Evolutionary conservation across 2,329 filamentous ascomycete genomes (phyloP), one percentile per base, ranked within the genome.

Genomic region (Truncatella angustata): DNA sequence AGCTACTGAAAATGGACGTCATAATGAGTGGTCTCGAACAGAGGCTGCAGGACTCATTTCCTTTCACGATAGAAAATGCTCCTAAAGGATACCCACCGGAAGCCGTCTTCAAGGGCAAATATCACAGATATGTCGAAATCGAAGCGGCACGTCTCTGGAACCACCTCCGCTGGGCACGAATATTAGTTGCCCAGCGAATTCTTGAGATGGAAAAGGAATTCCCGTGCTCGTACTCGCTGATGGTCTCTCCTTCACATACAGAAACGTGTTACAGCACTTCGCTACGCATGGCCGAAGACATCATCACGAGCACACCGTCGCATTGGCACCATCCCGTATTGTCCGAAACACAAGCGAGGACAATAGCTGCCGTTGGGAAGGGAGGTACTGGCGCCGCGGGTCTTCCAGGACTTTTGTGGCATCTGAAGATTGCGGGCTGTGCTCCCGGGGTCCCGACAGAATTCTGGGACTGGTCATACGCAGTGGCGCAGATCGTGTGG

Each of bases 81-180:
- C 37, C 49, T 18, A 35, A 59, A 4, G 54, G 62, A 7, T 62
- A 70, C 4, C 72, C 75, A 1, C 55, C 70, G 0, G 66, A 69
- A 1, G 73, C 73, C 10, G 70, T 80, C 49, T 83, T 81, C 54
- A 71, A 74, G 16, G 73, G 75, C 11, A 70, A 73, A 50, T 85
- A 81, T 59, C 81, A 86, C 60, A 63, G 73, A 20, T 86, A 86
- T 58, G 64, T 66, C 14, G 75, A 78, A 55, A 74, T 82, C 50
- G 82, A 76, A 72, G 67, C 74, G 16, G 78, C 76, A 7, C 73
- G 78, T 21, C 72, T 80, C 36, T 85, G 79, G 79, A 81, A 80
- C 54, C 77, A 85, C 57, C 83, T 79, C 58, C 79, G 83, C 21
- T 83, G 80, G 73, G 73, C 74, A 5, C 76, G 80, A n/a, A 76